phyloP scores from a whole-genome alignment of 1,284 basidiomycete genomes.

The Boletellus dicymbophilus region DNA sequence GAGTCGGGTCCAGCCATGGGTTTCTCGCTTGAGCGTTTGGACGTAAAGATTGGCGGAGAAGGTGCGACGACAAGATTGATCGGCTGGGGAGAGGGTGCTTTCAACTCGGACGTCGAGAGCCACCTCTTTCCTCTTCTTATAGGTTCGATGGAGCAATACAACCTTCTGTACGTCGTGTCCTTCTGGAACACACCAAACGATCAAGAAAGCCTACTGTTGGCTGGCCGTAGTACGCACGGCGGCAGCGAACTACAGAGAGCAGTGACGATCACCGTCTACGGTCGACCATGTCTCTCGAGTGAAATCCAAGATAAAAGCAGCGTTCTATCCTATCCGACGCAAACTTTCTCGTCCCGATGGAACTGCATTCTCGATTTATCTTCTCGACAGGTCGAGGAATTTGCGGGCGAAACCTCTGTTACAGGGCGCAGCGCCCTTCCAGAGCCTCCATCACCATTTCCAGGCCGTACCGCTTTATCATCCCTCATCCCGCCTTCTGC shows the following conservation, averaged over 20 bases:
- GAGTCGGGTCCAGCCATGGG: conserved; percentile 56
- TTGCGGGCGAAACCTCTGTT: conserved; percentile 20
- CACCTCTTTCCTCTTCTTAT: conserved; percentile 73
- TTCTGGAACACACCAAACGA: conserved; percentile 71
- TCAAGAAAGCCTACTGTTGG: conserved; percentile 46
- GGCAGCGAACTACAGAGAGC: conserved; percentile 62
- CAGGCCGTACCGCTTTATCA: conserved; percentile 37
- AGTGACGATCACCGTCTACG: conserved; percentile 77
- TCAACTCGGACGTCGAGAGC: conserved; percentile 36
- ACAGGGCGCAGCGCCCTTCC: conserved; percentile 56
- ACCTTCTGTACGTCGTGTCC: conserved; percentile 83
- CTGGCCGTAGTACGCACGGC: conserved; percentile 17
- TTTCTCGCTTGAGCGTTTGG: conserved; percentile 73
- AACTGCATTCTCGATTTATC: conserved; percentile 84
- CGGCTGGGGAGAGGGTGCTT: conserved; percentile 59
- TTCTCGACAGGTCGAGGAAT: conserved; percentile 35
- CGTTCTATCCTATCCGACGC: conserved; percentile 58
- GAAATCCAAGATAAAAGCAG: conserved; percentile 10
- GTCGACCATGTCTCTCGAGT: conserved; percentile 55
- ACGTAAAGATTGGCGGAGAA: conserved; percentile 74
- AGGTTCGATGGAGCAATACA: conserved; percentile 75
- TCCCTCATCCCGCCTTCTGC: conserved; percentile 21
- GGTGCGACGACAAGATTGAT: conserved; percentile 71
- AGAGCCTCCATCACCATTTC: conserved; percentile 75
- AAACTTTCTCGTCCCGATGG: conserved; percentile 80